Evolutionary conservation across 2,329 filamentous ascomycete species (phyloP).

Genomic region (Nothophaeocryptopus gaeumannii): DNA sequence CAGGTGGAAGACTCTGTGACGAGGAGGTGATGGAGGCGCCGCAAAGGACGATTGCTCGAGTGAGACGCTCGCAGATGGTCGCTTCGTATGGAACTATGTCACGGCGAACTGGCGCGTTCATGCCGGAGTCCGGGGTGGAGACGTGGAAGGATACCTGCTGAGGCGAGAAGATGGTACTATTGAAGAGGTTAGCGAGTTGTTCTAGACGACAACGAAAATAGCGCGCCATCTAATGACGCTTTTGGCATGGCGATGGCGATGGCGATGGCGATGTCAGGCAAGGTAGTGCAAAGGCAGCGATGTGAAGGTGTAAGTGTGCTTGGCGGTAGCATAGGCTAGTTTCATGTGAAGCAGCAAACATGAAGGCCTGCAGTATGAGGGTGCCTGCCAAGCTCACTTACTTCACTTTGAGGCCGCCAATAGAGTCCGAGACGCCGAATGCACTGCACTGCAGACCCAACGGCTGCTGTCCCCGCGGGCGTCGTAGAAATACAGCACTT

Average conservation of each 20-base stretch:
- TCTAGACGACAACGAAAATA: too few relatives aligned
- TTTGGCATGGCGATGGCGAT: too few relatives aligned
- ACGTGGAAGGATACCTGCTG: slow-evolving; percentile 6
- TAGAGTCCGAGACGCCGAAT: background rate
- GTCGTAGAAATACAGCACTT: background rate
- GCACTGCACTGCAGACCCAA: too few relatives aligned
- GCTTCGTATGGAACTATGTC: slow-evolving; percentile 30
- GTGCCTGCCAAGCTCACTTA: too few relatives aligned
- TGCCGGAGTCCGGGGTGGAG: slow-evolving; percentile 10
- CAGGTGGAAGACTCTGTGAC: slow-evolving; percentile 1
- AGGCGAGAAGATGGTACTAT: slow-evolving; percentile 15
- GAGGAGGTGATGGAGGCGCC: slow-evolving; percentile 1
- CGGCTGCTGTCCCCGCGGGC: background rate
- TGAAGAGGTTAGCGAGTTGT: too few relatives aligned
- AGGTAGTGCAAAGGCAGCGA: too few relatives aligned
- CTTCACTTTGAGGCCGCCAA: slow-evolving; percentile 1
- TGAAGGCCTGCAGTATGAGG: background rate
- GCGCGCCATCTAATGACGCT: too few relatives aligned
- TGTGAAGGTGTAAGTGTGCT: background rate
- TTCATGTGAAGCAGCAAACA: background rate
- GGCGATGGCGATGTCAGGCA: too few relatives aligned
- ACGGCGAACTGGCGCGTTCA: slow-evolving; percentile 9
- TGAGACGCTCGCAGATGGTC: slow-evolving; percentile 25
- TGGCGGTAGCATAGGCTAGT: background rate
- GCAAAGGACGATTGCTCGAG: slow-evolving; percentile 16